Percentiles rank a stretch among this genome's conserved stretches.
Conservation (phyloP, 495 filamentous ascomycete genomes). For the Sporormia fimetaria region DNA sequence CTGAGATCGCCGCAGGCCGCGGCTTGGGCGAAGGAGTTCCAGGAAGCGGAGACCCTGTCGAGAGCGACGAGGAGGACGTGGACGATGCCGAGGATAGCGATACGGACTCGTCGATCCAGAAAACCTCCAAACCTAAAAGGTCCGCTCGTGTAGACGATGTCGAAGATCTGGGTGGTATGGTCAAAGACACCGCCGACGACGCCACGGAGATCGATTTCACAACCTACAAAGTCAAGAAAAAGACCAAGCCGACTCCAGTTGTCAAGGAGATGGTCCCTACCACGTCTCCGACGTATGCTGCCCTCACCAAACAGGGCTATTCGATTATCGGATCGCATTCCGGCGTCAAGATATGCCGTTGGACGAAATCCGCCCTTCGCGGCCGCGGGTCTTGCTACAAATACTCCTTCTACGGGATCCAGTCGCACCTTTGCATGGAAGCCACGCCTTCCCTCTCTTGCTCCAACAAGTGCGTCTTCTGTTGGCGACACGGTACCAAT, state of each 20-base stretch:
- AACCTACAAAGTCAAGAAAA: slow-evolving; percentile 40
- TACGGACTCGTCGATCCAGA: slow-evolving; percentile 37
- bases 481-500: slow-evolving; percentile 96
- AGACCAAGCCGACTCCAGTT: slow-evolving; percentile 33
- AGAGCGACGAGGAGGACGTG: slow-evolving; percentile 67
- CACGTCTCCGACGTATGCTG: slow-evolving; percentile 70
- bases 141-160: slow-evolving; percentile 54
- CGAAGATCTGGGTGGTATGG: slow-evolving; percentile 66
- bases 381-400: slow-evolving; percentile 96
- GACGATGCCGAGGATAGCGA: slow-evolving; percentile 50
- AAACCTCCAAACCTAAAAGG: slow-evolving; percentile 33
- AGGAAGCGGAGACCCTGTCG: slow-evolving; percentile 69
- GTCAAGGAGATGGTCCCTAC: slow-evolving; percentile 89
- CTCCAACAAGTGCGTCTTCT: slow-evolving; percentile 97
- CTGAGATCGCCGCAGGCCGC: slow-evolving; percentile 49
- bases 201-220: slow-evolving; percentile 77
- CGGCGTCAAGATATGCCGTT: slow-evolving; percentile 94
- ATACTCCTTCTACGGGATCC: slow-evolving; percentile 90
- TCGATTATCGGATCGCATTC: slow-evolving; percentile 89
- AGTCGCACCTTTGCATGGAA: slow-evolving; percentile 95
- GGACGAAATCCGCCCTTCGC: slow-evolving; percentile 96
- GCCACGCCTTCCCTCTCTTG: slow-evolving; percentile 89
- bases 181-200: slow-evolving; percentile 37
- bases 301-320: slow-evolving; percentile 93
- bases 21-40: slow-evolving; percentile 65